A percentile compares a stretch with the other conserved stretches of the same genome.
Evolutionary conservation across 805 yeast species (phyloP).

Genomic region (Zygosaccharomyces bailii): DNA sequence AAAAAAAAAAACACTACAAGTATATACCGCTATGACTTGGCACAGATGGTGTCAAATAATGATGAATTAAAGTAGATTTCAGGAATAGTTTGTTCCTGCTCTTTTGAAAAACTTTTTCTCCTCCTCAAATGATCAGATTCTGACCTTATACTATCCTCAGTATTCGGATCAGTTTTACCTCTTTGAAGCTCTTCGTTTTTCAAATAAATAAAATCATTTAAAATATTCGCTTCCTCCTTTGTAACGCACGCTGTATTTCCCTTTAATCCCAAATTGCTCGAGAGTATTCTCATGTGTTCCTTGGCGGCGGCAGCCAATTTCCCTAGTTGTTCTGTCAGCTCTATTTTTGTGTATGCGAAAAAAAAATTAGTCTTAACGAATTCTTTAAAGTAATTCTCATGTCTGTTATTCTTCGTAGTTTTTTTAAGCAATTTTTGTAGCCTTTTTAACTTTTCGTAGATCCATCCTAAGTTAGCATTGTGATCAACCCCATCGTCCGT

Average conservation of each 20-base stretch:
- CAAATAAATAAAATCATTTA: neutral
- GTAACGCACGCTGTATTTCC: neutral
- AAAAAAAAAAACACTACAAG: no score
- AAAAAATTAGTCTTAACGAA: no score
- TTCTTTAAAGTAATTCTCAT: no score
- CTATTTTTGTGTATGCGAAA: no score
- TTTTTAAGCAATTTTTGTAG: no score
- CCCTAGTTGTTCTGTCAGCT: neutral
- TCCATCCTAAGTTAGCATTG: slow-evolving; percentile 1
- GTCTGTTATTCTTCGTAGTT: no score
- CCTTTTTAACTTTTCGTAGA: neutral
- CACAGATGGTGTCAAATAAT: no score
- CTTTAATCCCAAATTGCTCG: neutral
- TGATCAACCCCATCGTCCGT: slow-evolving; percentile 4
- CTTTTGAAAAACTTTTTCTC: neutral
- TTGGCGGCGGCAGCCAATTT: no score
- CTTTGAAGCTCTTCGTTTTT: neutral
- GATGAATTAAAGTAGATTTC: no score
- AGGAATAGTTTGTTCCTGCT: no score
- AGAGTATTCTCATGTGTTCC: neutral
- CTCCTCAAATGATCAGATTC: neutral
- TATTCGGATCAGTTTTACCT: neutral
- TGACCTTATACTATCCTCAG: neutral
- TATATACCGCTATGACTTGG: slow-evolving; percentile 4
- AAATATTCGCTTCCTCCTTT: neutral